Percentiles rank a stretch among this genome's conserved stretches.
Evolutionary conservation across 1,139 yeast genomes (phyloP).

Genomic region (Hansenula sp.): DNA sequence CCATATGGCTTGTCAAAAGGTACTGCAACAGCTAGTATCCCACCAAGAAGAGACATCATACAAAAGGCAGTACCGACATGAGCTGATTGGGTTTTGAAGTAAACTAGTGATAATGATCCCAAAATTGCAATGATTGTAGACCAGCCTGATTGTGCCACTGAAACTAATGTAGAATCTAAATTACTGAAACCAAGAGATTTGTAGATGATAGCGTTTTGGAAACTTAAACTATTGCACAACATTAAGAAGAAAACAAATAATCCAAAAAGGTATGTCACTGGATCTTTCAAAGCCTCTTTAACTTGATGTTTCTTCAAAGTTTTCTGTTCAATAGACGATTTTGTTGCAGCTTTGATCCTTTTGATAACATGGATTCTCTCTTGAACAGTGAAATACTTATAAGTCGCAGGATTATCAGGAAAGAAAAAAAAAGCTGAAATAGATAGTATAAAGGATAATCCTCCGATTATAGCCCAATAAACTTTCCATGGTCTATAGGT

Average conservation of each 20-base stretch:
- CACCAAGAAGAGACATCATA: conserved; percentile 27
- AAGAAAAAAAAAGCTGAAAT: conserved; percentile 37
- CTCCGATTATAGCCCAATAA: conserved; percentile 44
- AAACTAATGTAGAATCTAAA: conserved; percentile 23
- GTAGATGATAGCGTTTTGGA: conserved; percentile 38
- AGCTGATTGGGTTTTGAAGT: conserved; percentile 16
- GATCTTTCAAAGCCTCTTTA: conserved; percentile 38
- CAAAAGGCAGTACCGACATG: too few relatives aligned
- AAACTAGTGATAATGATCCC: conserved; percentile 20
- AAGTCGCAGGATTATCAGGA: conserved; percentile 48
- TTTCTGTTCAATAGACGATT: conserved; percentile 34
- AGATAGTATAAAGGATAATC: conserved; percentile 43
- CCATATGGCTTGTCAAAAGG: conserved; percentile 27
- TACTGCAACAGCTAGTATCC: conserved; percentile 27
- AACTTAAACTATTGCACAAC: conserved; percentile 37
- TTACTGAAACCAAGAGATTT: conserved; percentile 31
- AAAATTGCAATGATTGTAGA: too few relatives aligned
- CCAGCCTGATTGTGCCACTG: conserved; percentile 35
- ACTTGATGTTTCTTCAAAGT: conserved; percentile 52
- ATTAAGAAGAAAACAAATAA: conserved; percentile 34
- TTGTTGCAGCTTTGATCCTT: conserved; percentile 47
- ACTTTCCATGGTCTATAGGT: conserved; percentile 40
- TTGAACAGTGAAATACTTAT: conserved; percentile 42
- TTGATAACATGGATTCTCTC: conserved; percentile 52
- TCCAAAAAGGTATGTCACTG: conserved; percentile 47